Conservation (phyloP, 768 basidiomycete genomes). For the Suillus alpinus region DNA sequence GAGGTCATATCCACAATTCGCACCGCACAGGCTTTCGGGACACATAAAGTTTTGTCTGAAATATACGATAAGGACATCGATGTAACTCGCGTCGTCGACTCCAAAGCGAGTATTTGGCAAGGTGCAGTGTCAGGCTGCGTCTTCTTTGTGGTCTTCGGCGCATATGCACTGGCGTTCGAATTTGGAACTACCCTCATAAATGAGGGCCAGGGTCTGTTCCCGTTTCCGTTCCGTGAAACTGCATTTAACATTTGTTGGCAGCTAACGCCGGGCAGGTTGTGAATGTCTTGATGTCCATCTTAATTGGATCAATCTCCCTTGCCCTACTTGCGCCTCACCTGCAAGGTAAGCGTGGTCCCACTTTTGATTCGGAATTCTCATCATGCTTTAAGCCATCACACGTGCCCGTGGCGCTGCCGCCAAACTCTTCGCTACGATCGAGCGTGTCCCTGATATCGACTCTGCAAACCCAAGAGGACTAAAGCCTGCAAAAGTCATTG, state of each 20-base stretch:
- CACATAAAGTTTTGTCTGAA: constrained; percentile 38
- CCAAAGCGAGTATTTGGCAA: constrained; percentile 33
- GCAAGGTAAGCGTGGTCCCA: constrained; percentile 26
- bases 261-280: constrained; percentile 46
- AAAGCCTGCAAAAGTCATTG: constrained; percentile 42
- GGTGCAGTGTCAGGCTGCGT: constrained; percentile 40
- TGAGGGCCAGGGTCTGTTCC: constrained; percentile 21
- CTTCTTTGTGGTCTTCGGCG: constrained; percentile 48
- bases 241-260: constrained; percentile 5
- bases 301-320: constrained; percentile 58
- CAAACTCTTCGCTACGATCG: constrained; percentile 54
- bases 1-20: constrained; percentile 57
- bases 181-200: constrained; percentile 53
- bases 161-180: constrained; percentile 38
- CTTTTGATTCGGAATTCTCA: background rate
- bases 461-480: constrained; percentile 40
- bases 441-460: constrained; percentile 55
- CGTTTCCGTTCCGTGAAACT: background rate
- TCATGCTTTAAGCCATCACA: constrained; percentile 33
- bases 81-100: constrained; percentile 31
- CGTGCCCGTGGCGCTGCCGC: constrained; percentile 52
- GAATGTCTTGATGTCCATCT: constrained; percentile 49
- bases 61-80: constrained; percentile 44
- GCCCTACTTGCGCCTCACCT: constrained; percentile 52
- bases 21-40: constrained; percentile 57